Conservation (phyloP, 129 eudicot genomes). For the Tagetes patula region DNA sequence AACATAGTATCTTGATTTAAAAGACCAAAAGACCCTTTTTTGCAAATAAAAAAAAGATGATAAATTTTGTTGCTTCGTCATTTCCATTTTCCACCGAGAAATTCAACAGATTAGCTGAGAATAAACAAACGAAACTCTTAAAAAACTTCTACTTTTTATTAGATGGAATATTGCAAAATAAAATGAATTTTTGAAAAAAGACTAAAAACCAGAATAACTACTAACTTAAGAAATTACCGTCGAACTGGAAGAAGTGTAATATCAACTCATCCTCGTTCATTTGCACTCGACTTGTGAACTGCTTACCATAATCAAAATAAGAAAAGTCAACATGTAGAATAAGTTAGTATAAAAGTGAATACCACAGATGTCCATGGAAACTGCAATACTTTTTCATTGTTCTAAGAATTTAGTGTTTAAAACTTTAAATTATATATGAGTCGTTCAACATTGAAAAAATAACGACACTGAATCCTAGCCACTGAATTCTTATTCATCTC, state of each 20-base stretch:
- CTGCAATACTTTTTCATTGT: neutral
- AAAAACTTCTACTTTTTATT: neutral
- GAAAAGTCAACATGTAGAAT: conserved; percentile 8
- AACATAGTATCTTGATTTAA: neutral
- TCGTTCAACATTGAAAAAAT: neutral
- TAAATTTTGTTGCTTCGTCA: neutral
- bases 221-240: conserved; percentile 53
- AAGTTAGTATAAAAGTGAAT: neutral
- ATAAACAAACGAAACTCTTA: conserved; percentile 8
- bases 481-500: neutral
- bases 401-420: neutral
- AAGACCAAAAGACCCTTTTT: neutral
- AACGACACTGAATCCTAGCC: neutral
- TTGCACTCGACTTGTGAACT: conserved; percentile 72
- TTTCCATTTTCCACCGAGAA: conserved; percentile 1
- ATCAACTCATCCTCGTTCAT: conserved; percentile 92
- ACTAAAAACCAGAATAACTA: neutral
- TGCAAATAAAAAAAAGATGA: neutral
- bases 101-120: conserved; percentile 9
- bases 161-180: neutral
- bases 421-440: neutral
- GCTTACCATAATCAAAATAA: conserved; percentile 28
- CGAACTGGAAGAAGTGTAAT: conserved; percentile 83
- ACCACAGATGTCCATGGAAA: neutral
- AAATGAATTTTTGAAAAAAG: neutral